Percentiles rank a stretch among this genome's conserved stretches.
phyloP scores from a whole-genome alignment of 139 green algal genomes.

The Eudorina sp. region DNA sequence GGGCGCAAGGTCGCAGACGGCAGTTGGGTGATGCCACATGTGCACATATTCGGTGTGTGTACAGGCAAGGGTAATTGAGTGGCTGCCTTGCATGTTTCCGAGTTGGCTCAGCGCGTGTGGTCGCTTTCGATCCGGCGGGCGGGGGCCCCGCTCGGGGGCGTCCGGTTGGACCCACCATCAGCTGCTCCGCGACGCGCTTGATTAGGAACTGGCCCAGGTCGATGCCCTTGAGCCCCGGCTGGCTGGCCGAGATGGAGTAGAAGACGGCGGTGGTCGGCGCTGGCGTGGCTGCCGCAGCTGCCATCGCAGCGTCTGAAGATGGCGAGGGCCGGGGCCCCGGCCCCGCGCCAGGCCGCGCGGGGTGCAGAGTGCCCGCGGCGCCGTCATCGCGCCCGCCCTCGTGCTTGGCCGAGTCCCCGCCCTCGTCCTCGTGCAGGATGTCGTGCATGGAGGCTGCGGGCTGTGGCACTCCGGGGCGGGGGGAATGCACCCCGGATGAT shows the following conservation, averaged over 20 bases:
- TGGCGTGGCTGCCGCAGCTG: neutral
- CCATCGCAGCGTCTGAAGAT: neutral
- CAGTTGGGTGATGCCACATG: too few relatives aligned
- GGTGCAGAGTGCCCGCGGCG: neutral
- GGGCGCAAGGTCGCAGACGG: too few relatives aligned
- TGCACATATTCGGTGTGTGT: too few relatives aligned
- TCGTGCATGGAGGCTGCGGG: neutral
- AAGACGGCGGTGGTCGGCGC: conserved; percentile 71
- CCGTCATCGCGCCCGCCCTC: neutral
- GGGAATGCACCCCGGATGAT: too few relatives aligned
- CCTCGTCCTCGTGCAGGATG: neutral
- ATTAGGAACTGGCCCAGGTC: conserved; percentile 91
- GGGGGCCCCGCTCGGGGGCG: neutral
- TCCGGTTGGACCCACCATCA: conserved; percentile 43
- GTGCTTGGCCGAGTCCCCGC: neutral
- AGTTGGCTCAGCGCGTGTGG: too few relatives aligned
- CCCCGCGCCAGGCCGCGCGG: neutral
- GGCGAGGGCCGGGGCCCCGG: too few relatives aligned
- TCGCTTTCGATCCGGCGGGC: too few relatives aligned
- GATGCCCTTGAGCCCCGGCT: conserved; percentile 80
- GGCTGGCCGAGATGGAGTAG: conserved; percentile 84
- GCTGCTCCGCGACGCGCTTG: conserved; percentile 65
- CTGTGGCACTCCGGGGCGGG: too few relatives aligned
- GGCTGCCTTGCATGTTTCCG: too few relatives aligned
- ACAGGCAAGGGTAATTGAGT: too few relatives aligned